Evolutionary conservation across 768 basidiomycete species (phyloP).

Genomic region (Suillus discolor): DNA sequence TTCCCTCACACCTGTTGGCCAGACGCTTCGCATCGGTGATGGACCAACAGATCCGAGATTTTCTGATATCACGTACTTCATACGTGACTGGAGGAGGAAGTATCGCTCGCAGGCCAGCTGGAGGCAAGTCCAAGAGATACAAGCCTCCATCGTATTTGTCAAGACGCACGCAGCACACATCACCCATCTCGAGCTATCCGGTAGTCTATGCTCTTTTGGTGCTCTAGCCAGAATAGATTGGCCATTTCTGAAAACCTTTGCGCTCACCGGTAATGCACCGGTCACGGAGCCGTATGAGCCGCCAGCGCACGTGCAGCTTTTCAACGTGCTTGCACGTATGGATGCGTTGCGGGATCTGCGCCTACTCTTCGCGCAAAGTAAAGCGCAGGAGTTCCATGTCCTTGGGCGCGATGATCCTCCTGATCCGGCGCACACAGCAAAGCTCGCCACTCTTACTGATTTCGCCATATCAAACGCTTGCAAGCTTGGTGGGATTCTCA

Average conservation of each 20-base stretch:
- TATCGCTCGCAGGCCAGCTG: constrained; percentile 33
- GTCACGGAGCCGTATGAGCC: constrained; percentile 14
- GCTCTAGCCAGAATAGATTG: constrained; percentile 33
- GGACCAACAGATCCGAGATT: constrained; percentile 35
- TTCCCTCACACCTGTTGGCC: constrained; percentile 36
- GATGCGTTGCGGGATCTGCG: constrained; percentile 32
- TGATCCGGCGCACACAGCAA: constrained; percentile 23
- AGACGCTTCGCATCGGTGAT: constrained; percentile 36
- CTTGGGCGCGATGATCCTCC: constrained; percentile 25
- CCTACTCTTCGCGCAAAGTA: constrained; percentile 33
- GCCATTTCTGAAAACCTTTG: constrained; percentile 32
- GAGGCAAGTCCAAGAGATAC: constrained; percentile 32
- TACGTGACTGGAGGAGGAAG: constrained; percentile 39
- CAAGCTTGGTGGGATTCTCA: constrained; percentile 29
- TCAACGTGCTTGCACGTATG: constrained; percentile 34
- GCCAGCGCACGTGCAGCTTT: constrained; percentile 26
- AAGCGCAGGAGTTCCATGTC: constrained; percentile 26
- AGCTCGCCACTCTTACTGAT: constrained; percentile 36
- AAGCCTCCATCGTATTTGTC: constrained; percentile 31
- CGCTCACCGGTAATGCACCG: constrained; percentile 33
- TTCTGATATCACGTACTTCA: constrained; percentile 35
- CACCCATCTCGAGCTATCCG: constrained; percentile 34
- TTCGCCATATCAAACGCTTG: constrained; percentile 40
- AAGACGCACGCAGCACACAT: constrained; percentile 32
- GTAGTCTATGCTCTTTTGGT: constrained; percentile 29